These are phyloP conservation scores for Diaporthe citri DNA, from an alignment of 2,329 filamentous ascomycete species.

Conservation along the genomic window DNA sequence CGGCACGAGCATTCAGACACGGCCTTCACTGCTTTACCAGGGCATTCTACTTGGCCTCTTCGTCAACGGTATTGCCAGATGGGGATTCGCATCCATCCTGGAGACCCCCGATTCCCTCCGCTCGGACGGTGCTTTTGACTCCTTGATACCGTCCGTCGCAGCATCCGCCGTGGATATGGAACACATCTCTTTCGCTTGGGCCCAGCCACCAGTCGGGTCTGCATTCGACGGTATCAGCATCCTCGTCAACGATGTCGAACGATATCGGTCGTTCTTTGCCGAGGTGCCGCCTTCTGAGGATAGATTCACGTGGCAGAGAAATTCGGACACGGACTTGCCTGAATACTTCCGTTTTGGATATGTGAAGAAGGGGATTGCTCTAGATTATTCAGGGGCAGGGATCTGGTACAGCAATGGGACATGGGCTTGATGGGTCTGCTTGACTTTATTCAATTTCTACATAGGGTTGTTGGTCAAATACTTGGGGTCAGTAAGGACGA, in stretches of 20 bases:
- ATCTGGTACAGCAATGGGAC: constrained; percentile 40
- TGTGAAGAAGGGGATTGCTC: constrained; percentile 34
- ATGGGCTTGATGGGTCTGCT: constrained; percentile 27
- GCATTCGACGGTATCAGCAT: constrained; percentile 82
- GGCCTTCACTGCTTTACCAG: constrained; percentile 87
- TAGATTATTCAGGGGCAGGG: constrained; percentile 37
- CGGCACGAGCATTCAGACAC: constrained; percentile 88
- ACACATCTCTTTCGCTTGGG: constrained; percentile 13
- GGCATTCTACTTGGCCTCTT: constrained; percentile 91
- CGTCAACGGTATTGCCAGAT: constrained; percentile 91
- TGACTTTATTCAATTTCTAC: neutral
- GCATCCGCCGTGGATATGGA: neutral
- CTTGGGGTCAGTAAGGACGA: no score
- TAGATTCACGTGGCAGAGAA: constrained; percentile 18
- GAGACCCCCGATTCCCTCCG: constrained; percentile 82
- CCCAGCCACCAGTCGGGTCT: neutral
- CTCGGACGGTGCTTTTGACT: constrained; percentile 20
- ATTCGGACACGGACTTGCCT: constrained; percentile 13
- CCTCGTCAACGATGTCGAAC: constrained; percentile 87
- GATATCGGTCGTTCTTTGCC: constrained; percentile 75
- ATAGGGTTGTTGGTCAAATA: no score
- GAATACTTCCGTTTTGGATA: constrained; percentile 42
- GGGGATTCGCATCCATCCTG: constrained; percentile 91
- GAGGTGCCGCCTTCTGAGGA: neutral
- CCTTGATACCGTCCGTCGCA: constrained; percentile 6